These are phyloP conservation scores for Ramaria sp. DNA, from an alignment of 768 basidiomycete genomes.

Conservation along the genomic window DNA sequence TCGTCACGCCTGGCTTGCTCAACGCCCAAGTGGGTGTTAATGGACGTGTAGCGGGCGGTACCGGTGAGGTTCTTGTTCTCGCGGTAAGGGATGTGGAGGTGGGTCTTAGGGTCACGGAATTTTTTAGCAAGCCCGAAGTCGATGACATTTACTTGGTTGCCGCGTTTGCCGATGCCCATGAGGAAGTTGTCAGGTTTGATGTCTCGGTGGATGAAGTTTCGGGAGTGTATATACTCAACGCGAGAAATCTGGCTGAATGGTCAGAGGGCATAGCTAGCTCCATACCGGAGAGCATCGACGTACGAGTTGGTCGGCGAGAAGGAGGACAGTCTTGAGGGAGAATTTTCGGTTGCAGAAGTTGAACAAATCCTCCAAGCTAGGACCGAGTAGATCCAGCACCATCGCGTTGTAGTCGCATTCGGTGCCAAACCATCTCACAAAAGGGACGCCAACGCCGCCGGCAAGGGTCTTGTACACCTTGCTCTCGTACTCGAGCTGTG, in stretches of 20 bases:
- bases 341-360: conserved; percentile 98
- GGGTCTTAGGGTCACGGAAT: conserved; percentile 99
- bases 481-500: conserved; percentile 97
- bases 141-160: conserved; percentile 96
- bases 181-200: conserved; percentile 99
- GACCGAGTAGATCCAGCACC: conserved; percentile 92
- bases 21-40: conserved; percentile 98
- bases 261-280: background rate
- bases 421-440: conserved; percentile 90
- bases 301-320: conserved; percentile 94
- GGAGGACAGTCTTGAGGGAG: conserved; percentile 89
- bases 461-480: conserved; percentile 97
- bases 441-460: conserved; percentile 97
- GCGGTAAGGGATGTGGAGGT: conserved; percentile 97
- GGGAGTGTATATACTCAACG: conserved; percentile 98
- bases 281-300: conserved; percentile 19
- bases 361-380: conserved; percentile 77
- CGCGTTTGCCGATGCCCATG: conserved; percentile 99
- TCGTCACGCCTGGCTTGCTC: conserved; percentile 98
- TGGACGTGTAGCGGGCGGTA: conserved; percentile 97
- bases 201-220: conserved; percentile 95
- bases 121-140: conserved; percentile 99
- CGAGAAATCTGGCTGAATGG: conserved; percentile 68
- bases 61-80: conserved; percentile 99
- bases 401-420: conserved; percentile 99